Evolutionary conservation across 306 rosid genomes (phyloP).

Genomic region (Begonia fuchsioides): DNA sequence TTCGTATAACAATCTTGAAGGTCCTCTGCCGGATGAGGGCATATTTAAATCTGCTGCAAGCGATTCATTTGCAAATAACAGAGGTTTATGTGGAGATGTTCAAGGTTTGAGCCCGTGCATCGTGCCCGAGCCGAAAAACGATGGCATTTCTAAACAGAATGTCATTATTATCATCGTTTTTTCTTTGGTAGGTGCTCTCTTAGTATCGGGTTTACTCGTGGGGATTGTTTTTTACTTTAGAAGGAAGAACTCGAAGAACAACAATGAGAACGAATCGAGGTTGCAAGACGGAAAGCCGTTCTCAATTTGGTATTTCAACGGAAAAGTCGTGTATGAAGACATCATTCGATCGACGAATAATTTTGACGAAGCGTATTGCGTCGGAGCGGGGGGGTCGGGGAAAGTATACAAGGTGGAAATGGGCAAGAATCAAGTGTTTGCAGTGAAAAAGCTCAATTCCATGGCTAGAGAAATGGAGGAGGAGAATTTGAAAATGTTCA

Average conservation of each 20-base stretch:
- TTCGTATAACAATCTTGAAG: conserved; percentile 37
- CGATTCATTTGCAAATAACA: conserved; percentile 25
- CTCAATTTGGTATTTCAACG: conserved; percentile 28
- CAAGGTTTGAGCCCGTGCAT: conserved; percentile 18
- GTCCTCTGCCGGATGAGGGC: conserved; percentile 19
- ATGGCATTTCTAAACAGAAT: conserved; percentile 9
- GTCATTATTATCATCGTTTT: conserved; percentile 12
- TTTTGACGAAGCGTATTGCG: conserved; percentile 20
- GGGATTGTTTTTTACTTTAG: conserved; percentile 4
- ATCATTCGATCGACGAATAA: conserved; percentile 25
- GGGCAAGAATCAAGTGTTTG: conserved; percentile 28
- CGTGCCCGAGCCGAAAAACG: background rate
- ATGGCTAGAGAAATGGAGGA: conserved; percentile 12
- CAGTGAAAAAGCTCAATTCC: conserved; percentile 27
- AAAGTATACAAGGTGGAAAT: conserved; percentile 24
- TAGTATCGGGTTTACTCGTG: conserved; percentile 3
- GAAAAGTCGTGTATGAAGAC: conserved; percentile 22
- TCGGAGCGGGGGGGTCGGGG: conserved; percentile 29
- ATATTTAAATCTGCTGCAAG: conserved; percentile 20
- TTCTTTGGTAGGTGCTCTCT: conserved; percentile 16
- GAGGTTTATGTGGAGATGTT: conserved; percentile 21
- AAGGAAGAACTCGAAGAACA: background rate
- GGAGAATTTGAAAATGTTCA: conserved; percentile 15
- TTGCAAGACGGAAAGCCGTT: conserved; percentile 8
- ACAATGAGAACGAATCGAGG: background rate